Base-by-base conservation (phyloP, 2,329 filamentous ascomycete genomes). In the Fusarium sp. region DNA sequence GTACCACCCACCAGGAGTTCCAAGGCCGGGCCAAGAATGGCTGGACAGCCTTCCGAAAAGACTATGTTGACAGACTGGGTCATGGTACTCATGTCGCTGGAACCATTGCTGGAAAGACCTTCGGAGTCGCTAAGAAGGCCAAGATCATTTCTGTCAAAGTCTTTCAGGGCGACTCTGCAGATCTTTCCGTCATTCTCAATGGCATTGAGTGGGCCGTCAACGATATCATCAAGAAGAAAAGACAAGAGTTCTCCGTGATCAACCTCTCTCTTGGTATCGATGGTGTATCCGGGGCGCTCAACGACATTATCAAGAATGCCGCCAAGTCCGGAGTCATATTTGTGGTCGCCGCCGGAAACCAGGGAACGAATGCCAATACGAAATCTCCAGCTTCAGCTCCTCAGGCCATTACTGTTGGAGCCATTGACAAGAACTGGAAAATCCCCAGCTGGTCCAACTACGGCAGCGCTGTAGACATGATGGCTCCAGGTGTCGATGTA, bases 271-370 rank as follows among this genome's bases (percentile, higher is more conserved):
- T 90, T 7, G 87, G 87, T 11, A 87, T 87, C 24, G 53, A 74
- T 26, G 79, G 77, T 28, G 39, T 63, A 66, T 87, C 86, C 2
- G 69, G 80, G 7, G 78, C 87, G 36, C 81, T 89, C 72, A 89
- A 89, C 82, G 80, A 78, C 41, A 87, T 86, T 26, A 84, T 89
- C 47, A 81, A 83, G 47, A 81, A 81, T 39, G 85, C 87, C 47
- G 83, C 84, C 70, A 77, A 75, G 45, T 76, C 79, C 6, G 87
- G 87, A n/a, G 82, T 90, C 59, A 82, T 88, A 42, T 82, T 87
- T 22, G 86, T 87, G 44, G 86, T 89, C 9, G 88, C 89, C 3
- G 87, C 88, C 20, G 89, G 89, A 12, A 90, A 90, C 77, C 81
- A 83, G 20, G 81, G 80, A 48, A 41, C 66, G n/a, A 54, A 74